phyloP scores from a whole-genome alignment of 164 flowering plant genomes.

The Stephania cephalantha region DNA sequence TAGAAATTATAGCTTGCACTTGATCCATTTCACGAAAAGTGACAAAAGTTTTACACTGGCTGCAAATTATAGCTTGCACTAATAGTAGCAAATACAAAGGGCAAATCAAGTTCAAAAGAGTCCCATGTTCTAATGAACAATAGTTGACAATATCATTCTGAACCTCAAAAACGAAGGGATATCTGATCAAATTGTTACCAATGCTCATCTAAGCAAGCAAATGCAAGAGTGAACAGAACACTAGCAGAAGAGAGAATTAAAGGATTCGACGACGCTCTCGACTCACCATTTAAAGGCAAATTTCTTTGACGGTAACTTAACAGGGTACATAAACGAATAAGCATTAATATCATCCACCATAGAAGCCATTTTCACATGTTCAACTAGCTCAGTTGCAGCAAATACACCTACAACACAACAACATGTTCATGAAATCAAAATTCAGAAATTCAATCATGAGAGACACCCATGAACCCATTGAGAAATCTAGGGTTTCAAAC shows the following conservation, averaged over 20 bases:
- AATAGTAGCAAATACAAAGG: too few species aligned
- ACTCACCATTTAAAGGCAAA: slow-evolving; percentile 73
- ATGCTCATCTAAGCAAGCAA: neutral
- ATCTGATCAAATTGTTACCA: neutral
- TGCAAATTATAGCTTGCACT: too few species aligned
- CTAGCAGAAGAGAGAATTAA: neutral
- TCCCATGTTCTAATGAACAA: neutral
- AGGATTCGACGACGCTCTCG: neutral
- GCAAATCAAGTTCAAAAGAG: too few species aligned
- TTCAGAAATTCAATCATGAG: too few species aligned
- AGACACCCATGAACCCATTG: neutral
- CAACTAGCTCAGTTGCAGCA: slow-evolving; percentile 42
- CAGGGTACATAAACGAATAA: slow-evolving; percentile 71
- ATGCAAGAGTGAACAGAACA: neutral
- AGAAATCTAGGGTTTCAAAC: neutral
- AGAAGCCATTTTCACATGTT: slow-evolving; percentile 47
- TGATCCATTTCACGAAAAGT: too few species aligned
- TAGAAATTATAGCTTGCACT: too few species aligned
- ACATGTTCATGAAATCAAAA: too few species aligned
- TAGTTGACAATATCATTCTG: neutral
- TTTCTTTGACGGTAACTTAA: slow-evolving; percentile 56
- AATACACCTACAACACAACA: slow-evolving; percentile 4
- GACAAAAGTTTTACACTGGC: too few species aligned
- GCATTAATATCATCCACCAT: slow-evolving; percentile 82
- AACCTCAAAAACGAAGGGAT: neutral